Base-by-base conservation (phyloP, 1,139 yeast genomes). In the Kurtzmaniella natalensis region DNA sequence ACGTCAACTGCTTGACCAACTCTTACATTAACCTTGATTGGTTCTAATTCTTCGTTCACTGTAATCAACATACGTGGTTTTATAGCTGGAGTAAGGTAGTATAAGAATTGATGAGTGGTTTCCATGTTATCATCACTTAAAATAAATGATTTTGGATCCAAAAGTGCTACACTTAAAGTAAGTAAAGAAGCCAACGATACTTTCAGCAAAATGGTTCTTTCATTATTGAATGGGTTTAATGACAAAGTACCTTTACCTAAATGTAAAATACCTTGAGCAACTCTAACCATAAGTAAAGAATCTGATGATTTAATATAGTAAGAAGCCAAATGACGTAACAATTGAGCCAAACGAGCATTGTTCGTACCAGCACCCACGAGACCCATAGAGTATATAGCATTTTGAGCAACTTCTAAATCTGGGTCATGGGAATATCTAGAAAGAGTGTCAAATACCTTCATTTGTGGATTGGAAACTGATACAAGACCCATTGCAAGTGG, bases 1-100 rank as follows among this genome's bases (percentile, higher is more conserved):
- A 89, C 87, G 57, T 94, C 98, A 30, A 94, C 98, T 4, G 98
- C 97, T 65, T 92, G 96, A 45, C 98, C 98, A 25, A 94, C 97
- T 54, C 98, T 78, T 7, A 92, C 98, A 49, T 88, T 92, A 9
- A 92, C 97, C 68, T 92, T 92, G 45, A 92, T 65, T 22, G 96
- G 96, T 40, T 70, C 69, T 55, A 92, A 76, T 19, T 83, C 78
- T 56, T 89, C 96, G 57, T 89, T 96, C 32, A 94, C 84, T 0
- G 98, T 89, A 28, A 94, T 73, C 48, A 94, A 76, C 83, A 86
- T 87, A 51, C 96, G 79, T 37, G 99, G 97, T 51, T 86, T 86
- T 38, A 89, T 77, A 18, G 96, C 92, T 34, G 95, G 84, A 17
- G 94, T 81, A 47, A 94, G 68, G 66, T 82, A 86, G 61, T 82